phyloP scores from a whole-genome alignment of 1,284 basidiomycete genomes.

The Xanthoconium separans region DNA sequence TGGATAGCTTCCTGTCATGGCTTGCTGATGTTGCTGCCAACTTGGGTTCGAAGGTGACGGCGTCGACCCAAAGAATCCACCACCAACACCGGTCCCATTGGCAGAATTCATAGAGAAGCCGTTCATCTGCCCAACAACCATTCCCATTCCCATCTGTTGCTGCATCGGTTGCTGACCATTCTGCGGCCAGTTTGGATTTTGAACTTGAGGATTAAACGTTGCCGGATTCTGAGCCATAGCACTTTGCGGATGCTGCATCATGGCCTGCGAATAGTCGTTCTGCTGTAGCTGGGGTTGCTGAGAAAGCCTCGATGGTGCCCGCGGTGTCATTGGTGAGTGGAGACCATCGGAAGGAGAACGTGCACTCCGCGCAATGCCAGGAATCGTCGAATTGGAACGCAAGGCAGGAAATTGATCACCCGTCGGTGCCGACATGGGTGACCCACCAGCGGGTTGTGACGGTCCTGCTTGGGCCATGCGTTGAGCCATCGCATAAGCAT shows the following conservation, averaged over 20 bases:
- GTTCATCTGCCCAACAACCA: slow-evolving; percentile 33
- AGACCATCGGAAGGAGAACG: slow-evolving; percentile 66
- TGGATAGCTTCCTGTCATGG: slow-evolving; percentile 37
- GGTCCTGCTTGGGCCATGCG: slow-evolving; percentile 40
- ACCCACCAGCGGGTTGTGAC: slow-evolving; percentile 32
- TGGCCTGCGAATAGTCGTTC: slow-evolving; percentile 34
- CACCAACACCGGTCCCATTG: slow-evolving; percentile 31
- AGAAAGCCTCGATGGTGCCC: slow-evolving; percentile 35
- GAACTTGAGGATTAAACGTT: slow-evolving; percentile 30
- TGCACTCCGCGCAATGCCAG: slow-evolving; percentile 68
- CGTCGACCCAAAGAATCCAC: slow-evolving; percentile 35
- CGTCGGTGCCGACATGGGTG: slow-evolving; percentile 30
- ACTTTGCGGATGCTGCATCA: slow-evolving; percentile 36
- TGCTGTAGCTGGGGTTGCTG: slow-evolving; percentile 40
- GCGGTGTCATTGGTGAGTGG: slow-evolving; percentile 59
- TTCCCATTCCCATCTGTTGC: slow-evolving; percentile 34
- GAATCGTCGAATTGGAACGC: slow-evolving; percentile 57
- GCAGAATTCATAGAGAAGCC: slow-evolving; percentile 48
- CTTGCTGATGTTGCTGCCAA: slow-evolving; percentile 33
- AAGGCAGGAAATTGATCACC: slow-evolving; percentile 40
- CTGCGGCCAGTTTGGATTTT: slow-evolving; percentile 33
- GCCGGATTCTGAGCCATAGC: slow-evolving; percentile 26
- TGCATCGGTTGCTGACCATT: slow-evolving; percentile 38
- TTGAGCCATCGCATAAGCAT: slow-evolving; percentile 38
- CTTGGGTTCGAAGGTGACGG: slow-evolving; percentile 35